Evolutionary conservation across 306 rosid species (phyloP).

Genomic region (Sechiopsis laciniata): DNA sequence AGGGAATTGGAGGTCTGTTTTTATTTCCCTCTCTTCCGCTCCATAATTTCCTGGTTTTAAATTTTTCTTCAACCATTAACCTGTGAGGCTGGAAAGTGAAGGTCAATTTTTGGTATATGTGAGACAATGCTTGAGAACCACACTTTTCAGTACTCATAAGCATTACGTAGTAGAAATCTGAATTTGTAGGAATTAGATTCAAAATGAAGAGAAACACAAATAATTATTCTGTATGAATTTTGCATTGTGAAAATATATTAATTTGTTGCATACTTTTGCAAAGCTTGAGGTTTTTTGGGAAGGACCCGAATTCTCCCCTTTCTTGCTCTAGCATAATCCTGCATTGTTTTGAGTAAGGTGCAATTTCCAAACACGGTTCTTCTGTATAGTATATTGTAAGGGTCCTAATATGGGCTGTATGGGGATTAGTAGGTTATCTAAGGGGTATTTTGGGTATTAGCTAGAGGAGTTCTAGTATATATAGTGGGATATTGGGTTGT

Average conservation of each 20-base stretch:
- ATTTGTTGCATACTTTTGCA: neutral
- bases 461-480: too few relatives aligned
- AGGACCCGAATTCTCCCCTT: neutral
- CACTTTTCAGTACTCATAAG: neutral
- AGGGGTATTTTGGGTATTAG: too few relatives aligned
- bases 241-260: neutral
- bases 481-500: too few relatives aligned
- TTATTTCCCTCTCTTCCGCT: neutral
- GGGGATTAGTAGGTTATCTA: too few relatives aligned
- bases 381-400: too few relatives aligned
- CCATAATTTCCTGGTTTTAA: neutral
- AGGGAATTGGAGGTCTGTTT: constrained; percentile 73
- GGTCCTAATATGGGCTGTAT: too few relatives aligned
- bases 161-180: neutral
- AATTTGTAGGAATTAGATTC: neutral
- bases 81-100: neutral
- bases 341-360: neutral
- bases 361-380: neutral
- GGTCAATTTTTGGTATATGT: neutral
- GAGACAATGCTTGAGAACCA: neutral
- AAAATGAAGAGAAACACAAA: neutral
- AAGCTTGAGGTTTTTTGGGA: neutral
- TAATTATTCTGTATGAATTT: neutral
- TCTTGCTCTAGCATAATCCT: neutral
- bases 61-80: neutral